phyloP scores from a whole-genome alignment of 2,329 filamentous ascomycete genomes.

The Exophiala alcalophila region DNA sequence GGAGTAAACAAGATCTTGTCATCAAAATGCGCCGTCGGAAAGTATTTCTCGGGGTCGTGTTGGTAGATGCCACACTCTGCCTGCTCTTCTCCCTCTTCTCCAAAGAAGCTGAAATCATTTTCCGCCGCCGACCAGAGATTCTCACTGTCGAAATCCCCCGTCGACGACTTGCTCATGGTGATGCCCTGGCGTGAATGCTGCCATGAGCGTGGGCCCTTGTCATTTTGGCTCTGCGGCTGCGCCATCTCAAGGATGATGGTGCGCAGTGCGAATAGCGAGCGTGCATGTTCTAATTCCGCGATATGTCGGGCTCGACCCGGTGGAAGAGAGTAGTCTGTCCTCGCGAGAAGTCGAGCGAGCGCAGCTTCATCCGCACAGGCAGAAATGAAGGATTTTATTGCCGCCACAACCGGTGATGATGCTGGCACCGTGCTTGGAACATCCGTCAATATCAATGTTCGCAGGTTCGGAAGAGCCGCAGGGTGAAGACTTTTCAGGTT shows the following conservation, averaged over 20 bases:
- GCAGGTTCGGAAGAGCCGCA: constrained; percentile 53
- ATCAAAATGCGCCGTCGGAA: constrained; percentile 45
- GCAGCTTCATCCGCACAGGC: constrained; percentile 55
- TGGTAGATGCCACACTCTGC: constrained; percentile 51
- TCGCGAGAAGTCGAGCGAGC: constrained; percentile 53
- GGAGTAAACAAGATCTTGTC: constrained; percentile 44
- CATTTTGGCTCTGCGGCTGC: constrained; percentile 29
- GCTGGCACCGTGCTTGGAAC: constrained; percentile 48
- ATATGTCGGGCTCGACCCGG: constrained; percentile 52
- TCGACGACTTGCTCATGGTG: constrained; percentile 52
- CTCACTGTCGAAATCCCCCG: constrained; percentile 59
- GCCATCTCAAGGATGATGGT: constrained; percentile 57
- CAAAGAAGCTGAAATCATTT: constrained; percentile 62
- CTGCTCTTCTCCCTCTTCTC: constrained; percentile 43
- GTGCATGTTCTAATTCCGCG: constrained; percentile 49
- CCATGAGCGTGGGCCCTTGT: constrained; percentile 33
- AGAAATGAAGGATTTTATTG: constrained; percentile 54
- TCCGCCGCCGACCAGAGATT: constrained; percentile 58
- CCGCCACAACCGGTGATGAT: constrained; percentile 42
- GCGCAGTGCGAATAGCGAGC: constrained; percentile 54
- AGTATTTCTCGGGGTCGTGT: constrained; percentile 43
- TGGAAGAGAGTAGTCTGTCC: constrained; percentile 58
- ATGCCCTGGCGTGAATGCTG: constrained; percentile 46
- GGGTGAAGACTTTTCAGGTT: constrained; percentile 49
- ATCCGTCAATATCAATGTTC: constrained; percentile 56